Percentiles rank a stretch among this genome's conserved stretches.
phyloP scores from a whole-genome alignment of 257 asterid genomes.

The Capsicum pubescens region DNA sequence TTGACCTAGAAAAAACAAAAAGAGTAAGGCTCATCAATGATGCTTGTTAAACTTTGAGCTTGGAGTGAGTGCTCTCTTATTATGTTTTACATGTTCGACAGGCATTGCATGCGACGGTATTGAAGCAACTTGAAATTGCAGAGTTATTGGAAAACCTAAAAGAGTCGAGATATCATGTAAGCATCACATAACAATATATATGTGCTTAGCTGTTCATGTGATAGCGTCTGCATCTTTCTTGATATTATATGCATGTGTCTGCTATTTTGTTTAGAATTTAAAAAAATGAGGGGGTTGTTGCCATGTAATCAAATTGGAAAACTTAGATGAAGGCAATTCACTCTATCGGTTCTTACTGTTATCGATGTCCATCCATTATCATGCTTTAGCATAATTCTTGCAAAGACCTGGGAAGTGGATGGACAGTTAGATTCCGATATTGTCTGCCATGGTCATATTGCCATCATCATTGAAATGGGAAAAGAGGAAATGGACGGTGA shows the following conservation, averaged over 20 bases:
- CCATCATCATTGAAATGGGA: not conserved
- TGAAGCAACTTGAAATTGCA: conserved; percentile 80
- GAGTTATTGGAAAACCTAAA: conserved; percentile 70
- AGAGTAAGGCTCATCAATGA: conserved; percentile 53
- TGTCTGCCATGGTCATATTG: not conserved
- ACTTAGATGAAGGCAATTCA: not conserved
- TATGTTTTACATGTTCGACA: conserved; percentile 41
- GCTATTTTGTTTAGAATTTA: not conserved
- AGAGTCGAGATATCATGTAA: conserved; percentile 68
- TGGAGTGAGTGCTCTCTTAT: conserved; percentile 17
- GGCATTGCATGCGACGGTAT: conserved; percentile 68
- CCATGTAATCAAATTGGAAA: not conserved
- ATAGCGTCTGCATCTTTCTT: conserved; percentile 1
- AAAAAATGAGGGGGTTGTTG: not conserved
- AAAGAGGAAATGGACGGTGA: not conserved
- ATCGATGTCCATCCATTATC: not conserved
- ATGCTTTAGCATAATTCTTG: not conserved
- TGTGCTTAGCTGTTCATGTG: conserved; percentile 19
- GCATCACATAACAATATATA: conserved; percentile 29
- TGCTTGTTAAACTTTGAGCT: conserved; percentile 25
- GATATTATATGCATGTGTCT: not conserved
- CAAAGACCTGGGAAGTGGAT: not conserved
- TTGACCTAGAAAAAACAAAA: conserved; percentile 86
- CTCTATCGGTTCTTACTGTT: not conserved
- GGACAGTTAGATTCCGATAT: not conserved